Evolutionary conservation across 1,284 basidiomycete species (phyloP).

Genomic region (Microbotryomycetes sp.): DNA sequence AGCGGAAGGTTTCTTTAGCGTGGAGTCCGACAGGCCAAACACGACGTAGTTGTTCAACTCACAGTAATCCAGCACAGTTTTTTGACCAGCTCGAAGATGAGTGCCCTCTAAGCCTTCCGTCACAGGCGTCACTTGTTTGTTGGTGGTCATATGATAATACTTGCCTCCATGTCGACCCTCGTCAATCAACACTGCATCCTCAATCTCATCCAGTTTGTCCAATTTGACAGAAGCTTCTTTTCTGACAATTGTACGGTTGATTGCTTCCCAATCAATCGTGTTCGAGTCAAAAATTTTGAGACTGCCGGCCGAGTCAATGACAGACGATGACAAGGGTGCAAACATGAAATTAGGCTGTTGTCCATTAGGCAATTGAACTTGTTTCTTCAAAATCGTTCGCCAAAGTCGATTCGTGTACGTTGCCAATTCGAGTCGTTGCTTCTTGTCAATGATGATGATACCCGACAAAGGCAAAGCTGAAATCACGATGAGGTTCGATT

Average conservation of each 20-base stretch:
- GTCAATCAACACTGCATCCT: slow-evolving; percentile 64
- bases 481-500: background rate
- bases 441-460: background rate
- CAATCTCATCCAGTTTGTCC: slow-evolving; percentile 47
- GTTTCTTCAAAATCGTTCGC: slow-evolving; percentile 1
- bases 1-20: too few species aligned
- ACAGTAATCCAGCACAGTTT: slow-evolving; percentile 59
- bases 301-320: background rate
- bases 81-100: slow-evolving; percentile 56
- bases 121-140: slow-evolving; percentile 61
- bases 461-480: background rate
- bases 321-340: background rate
- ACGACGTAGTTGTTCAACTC: slow-evolving; percentile 46
- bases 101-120: slow-evolving; percentile 55
- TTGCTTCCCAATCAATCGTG: slow-evolving; percentile 58
- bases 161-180: slow-evolving; percentile 43
- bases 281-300: slow-evolving; percentile 16
- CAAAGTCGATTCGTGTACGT: background rate
- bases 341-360: slow-evolving; percentile 7
- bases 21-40: background rate
- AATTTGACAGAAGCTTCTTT: slow-evolving; percentile 52
- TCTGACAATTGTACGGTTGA: slow-evolving; percentile 50
- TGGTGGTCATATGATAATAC: slow-evolving; percentile 53
- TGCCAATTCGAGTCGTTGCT: slow-evolving; percentile 2
- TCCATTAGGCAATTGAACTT: background rate